Evolutionary conservation across 2,329 filamentous ascomycete species (phyloP), one percentile per base, ranked within the genome.

Genomic region (Penicillium palitans): DNA sequence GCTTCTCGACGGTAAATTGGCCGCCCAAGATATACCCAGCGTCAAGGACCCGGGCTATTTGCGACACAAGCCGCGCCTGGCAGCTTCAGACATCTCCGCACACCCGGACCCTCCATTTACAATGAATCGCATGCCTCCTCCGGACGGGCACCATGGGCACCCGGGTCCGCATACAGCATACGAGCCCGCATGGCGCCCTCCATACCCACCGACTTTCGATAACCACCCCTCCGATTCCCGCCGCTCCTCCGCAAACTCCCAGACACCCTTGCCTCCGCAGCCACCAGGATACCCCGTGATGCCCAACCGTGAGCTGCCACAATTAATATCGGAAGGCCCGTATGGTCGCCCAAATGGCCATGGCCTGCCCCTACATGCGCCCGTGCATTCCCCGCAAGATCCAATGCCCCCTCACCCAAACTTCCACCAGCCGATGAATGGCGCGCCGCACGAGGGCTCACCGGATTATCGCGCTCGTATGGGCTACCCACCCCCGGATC

Each of bases 381-480:
- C 72, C 19, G 53, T 66, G 17, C 72, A 70, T 49, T 62, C 70
- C 13, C 62, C 68, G n/a, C 56, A 68, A 13, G 72, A 73, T 33
- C 50, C 64, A 40, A 64, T 60, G 44, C 66, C 50, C 57, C 62
- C 47, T 63, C 70, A 71, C 58, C 53, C 66, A 7, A 59, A 49
- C 39, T 76, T 68, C 54, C 72, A 70, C 51, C 69, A 57, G 10
- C 56, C 71, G 15, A 70, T 74, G 58, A 76, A 73, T 58, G 72
- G 73, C 58, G 58, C 64, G 15, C 60, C 72, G 6, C 70, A 74
- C 48, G 72, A 75, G 31, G 35, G 66, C 3, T 63, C 68, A 6
- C 67, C 68, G 5, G 74, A 75, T 15, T 76, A 71, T 58, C 69
- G 71, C 21, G 48, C 70, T 46, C 72, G 73, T 17, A 68, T 74